Evolutionary conservation across 2,329 filamentous ascomycete genomes (phyloP).

Genomic region (Nigrospora osmanthi): DNA sequence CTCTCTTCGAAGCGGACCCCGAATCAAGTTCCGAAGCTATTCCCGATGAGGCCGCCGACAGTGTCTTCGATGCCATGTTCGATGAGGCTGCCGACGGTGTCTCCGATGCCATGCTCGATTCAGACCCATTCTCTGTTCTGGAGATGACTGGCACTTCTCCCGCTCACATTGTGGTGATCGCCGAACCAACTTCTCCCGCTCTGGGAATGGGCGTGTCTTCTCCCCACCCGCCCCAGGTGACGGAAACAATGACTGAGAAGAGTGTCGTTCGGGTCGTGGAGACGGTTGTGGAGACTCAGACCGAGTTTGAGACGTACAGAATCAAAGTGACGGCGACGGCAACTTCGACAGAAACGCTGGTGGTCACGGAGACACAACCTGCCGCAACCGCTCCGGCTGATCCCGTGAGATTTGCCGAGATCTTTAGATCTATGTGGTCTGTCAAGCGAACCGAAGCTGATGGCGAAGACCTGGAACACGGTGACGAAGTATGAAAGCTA

Average conservation of each 20-base stretch:
- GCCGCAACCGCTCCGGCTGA: too few species aligned
- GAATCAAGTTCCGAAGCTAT: background rate
- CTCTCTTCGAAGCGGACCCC: background rate
- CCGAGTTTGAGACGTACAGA: constrained; percentile 24
- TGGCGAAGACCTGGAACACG: too few species aligned
- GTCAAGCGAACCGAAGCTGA: too few species aligned
- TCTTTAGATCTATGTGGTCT: too few species aligned
- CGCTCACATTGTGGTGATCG: background rate
- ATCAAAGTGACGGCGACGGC: constrained; percentile 9
- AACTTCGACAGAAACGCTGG: background rate
- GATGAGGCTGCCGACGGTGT: background rate
- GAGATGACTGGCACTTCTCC: background rate
- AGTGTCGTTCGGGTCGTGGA: constrained; percentile 25
- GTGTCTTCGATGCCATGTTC: background rate
- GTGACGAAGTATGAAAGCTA: too few species aligned
- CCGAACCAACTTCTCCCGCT: background rate
- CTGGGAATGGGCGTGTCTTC: constrained; percentile 11
- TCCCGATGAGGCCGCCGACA: background rate
- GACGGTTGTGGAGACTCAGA: constrained; percentile 24
- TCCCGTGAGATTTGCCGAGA: too few species aligned
- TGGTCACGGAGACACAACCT: too few species aligned
- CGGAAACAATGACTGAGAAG: constrained; percentile 17
- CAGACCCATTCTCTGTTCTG: background rate
- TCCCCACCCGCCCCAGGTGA: constrained; percentile 8
- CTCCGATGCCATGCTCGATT: background rate